Evolutionary conservation across 2,329 filamentous ascomycete genomes (phyloP), one percentile per base, ranked within the genome.

Genomic region (Alternaria postmessia): DNA sequence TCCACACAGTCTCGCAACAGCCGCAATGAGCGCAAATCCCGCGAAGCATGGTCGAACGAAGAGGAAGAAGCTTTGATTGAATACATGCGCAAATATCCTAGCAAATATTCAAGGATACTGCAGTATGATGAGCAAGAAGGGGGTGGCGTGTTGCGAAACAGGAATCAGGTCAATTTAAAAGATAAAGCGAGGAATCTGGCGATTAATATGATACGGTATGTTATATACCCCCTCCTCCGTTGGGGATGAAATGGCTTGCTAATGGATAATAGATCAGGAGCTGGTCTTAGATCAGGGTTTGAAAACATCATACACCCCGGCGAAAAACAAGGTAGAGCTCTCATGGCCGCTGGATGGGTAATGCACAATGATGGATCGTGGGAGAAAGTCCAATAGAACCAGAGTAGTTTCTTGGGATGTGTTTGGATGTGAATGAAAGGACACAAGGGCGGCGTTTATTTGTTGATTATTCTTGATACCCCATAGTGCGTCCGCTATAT

Each of bases 151-250:
- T 54, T 78, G 20, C 67, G 76, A 11, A 64, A 72, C 4, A 79
- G 86, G 2, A 78, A 73, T 6, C 84, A 88, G 60, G 84, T 86
- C 3, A 83, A 86, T 44, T 61, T 88, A 7, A 82, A 82, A 62
- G 80, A 82, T 46, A 82, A 82, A 61, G 79, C 74, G 12, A 69
- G 78, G 49, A 81, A 74, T 43, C 77, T 82, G 70, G 78, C 79
- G 11, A 59, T 75, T 7, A 73, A 68, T 41, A 80, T 74, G 74
- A 73, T 80, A 32, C 78, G 76, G 80, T 81, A 69, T 65, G 77
- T 55, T 51, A 3, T 16, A 6, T 7, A 3, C 28, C 9, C 16
- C 3, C 7, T 12, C n/a, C 9, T 6, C 5, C 4, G 9, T 9
- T 11, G n/a, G 7, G 9, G 9, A 28, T n/a, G 14, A 16, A 30